Percentiles rank a stretch among this genome's conserved stretches.
Conservation (phyloP, 345 rosid genomes). For the Eucalyptus shirleyi region DNA sequence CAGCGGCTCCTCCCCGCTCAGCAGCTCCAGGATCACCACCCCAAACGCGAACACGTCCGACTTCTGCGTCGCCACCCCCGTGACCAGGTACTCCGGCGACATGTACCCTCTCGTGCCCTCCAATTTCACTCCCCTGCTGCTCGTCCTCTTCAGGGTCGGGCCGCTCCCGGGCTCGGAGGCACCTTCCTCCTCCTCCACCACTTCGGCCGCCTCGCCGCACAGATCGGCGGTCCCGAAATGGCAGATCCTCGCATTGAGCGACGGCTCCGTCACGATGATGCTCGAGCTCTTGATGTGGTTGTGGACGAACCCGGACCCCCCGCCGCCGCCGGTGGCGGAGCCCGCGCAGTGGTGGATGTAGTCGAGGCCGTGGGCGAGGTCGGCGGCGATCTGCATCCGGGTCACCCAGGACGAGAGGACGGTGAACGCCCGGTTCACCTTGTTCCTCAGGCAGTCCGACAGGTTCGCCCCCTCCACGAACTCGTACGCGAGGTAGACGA, state of each 20-base stretch:
- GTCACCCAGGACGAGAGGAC: conserved; percentile 34
- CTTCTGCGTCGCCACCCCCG: conserved; percentile 19
- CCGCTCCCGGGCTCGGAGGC: conserved; percentile 13
- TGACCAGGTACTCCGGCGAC: conserved; percentile 32
- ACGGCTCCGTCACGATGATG: conserved; percentile 18
- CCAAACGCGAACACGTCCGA: conserved; percentile 46
- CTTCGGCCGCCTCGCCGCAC: conserved; percentile 22
- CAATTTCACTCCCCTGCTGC: conserved; percentile 10
- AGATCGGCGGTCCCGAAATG: conserved; percentile 42
- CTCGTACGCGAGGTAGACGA: conserved; percentile 31
- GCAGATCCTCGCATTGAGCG: conserved; percentile 21
- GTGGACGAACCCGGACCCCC: conserved; percentile 14
- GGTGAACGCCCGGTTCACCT: conserved; percentile 23
- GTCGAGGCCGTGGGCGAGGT: conserved; percentile 38
- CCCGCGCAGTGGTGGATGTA: conserved; percentile 39
- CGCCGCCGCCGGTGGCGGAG: conserved; percentile 5
- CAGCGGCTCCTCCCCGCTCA: conserved; percentile 36
- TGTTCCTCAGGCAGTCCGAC: conserved; percentile 30
- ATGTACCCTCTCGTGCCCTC: conserved; percentile 48
- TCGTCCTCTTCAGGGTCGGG: neutral
- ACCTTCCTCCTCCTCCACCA: neutral
- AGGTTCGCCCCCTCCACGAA: conserved; percentile 24
- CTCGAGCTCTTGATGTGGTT: conserved; percentile 41
- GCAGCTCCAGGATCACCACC: conserved; percentile 35
- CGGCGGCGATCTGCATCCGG: conserved; percentile 36